Evolutionary conservation across 345 rosid genomes (phyloP), one percentile per base, ranked within the genome.

Genomic region (Pugionium cornutum): DNA sequence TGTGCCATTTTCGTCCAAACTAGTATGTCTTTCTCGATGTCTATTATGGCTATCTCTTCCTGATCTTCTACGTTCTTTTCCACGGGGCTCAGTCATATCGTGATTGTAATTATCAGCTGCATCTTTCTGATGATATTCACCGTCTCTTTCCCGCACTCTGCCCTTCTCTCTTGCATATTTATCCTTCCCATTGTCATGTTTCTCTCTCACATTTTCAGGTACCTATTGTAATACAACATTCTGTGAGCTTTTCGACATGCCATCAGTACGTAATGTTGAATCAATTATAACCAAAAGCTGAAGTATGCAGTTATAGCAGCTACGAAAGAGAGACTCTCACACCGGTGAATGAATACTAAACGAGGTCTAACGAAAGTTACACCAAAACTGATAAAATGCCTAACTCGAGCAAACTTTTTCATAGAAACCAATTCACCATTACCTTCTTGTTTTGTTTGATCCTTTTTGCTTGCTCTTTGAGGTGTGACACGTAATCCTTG

Each of bases 121-220:
- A 67, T 77, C 84, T 64, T 81, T 77, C 79, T 29, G 51, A 74
- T 69, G 81, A 67, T 82, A 85, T 51, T 81, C 82, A 11, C 68
- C 79, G 67, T 85, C 92, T 75, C 86, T 81, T 58, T 81, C 88
- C 44, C 83, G 79, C 33, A 80, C 83, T 75, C 80, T 82, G 40
- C 82, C 91, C 63, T 79, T 86, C 39, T 82, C 97, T 71, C 89
- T 83, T 69, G 89, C 81, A 54, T 89, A 83, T 57, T 79, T 89
- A 42, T 57, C 72, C 71, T 77, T 86, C 76, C 81, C 81, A 77
- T 77, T 79, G 40, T 91, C 91, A 62, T 80, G 85, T 58, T 84
- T 90, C 50, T 82, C 89, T 77, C 83, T 85, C 76, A 81, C 87
- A 63, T 84, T 85, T 75, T 77, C 86, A 62, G 83, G 83, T 29